These are phyloP conservation scores for Geotrichum carabidarum DNA, from an alignment of 1,139 yeast species.

Conservation along the genomic window DNA sequence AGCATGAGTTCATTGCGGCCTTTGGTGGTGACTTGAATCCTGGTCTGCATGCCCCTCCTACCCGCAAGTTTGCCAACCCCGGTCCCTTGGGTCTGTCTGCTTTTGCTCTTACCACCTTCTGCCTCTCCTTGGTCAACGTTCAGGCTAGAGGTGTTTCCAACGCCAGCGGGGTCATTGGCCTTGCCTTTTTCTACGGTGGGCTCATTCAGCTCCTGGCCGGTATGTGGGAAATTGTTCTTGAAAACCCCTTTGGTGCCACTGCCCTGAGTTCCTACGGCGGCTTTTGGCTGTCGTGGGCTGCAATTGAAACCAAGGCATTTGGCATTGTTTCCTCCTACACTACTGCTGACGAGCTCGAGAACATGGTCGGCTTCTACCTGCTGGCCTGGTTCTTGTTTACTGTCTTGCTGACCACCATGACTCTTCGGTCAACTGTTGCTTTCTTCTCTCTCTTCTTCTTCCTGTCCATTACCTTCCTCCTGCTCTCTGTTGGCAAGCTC, in stretches of 20 bases:
- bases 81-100: constrained; percentile 84
- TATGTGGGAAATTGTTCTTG: constrained; percentile 61
- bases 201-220: constrained; percentile 69
- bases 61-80: constrained; percentile 74
- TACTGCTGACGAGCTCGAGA: constrained; percentile 39
- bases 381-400: constrained; percentile 79
- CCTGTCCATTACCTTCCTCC: constrained; percentile 60
- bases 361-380: constrained; percentile 70
- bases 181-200: constrained; percentile 82
- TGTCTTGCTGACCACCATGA: constrained; percentile 57
- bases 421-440: constrained; percentile 77
- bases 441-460: constrained; percentile 64
- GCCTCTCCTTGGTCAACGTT: constrained; percentile 58
- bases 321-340: constrained; percentile 62
- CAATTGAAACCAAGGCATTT: constrained; percentile 64
- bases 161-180: constrained; percentile 59
- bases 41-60: constrained; percentile 58
- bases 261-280: constrained; percentile 79
- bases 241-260: constrained; percentile 85
- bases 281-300: constrained; percentile 76
- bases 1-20: constrained; percentile 53
- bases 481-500: constrained; percentile 59
- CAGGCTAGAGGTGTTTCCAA: constrained; percentile 52
- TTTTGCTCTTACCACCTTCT: constrained; percentile 79
- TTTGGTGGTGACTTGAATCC: constrained; percentile 67